These are phyloP conservation scores for Haberlea rhodopensis DNA, from an alignment of 257 asterid species.

Conservation along the genomic window DNA sequence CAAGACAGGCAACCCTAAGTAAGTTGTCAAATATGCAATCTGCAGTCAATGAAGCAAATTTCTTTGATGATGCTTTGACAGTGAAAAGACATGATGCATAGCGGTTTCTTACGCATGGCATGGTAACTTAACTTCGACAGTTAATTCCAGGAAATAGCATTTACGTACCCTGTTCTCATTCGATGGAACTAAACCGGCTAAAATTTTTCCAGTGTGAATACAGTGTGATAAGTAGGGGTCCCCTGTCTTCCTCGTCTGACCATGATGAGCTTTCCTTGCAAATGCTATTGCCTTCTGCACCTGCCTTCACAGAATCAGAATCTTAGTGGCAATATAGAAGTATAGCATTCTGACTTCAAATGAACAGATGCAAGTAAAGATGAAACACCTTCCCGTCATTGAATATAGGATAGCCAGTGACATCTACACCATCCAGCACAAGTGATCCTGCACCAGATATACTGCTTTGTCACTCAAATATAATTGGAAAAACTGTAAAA, in stretches of 20 bases:
- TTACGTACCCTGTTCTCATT: constrained; percentile 68
- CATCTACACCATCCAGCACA: constrained; percentile 86
- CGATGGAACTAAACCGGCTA: constrained; percentile 83
- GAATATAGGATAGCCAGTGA: constrained; percentile 82
- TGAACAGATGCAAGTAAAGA: constrained; percentile 40
- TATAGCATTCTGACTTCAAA: constrained; percentile 25
- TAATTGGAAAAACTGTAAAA: background rate
- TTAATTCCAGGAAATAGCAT: constrained; percentile 17
- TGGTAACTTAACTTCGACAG: no score
- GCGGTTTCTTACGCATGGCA: no score
- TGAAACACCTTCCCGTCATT: constrained; percentile 75
- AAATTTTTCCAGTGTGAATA: constrained; percentile 82
- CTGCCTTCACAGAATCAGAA: constrained; percentile 79
- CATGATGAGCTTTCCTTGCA: constrained; percentile 90
- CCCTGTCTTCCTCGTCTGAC: constrained; percentile 92
- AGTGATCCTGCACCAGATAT: constrained; percentile 63
- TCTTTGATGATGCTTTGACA: constrained; percentile 7
- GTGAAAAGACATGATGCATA: constrained; percentile 3
- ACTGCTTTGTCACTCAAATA: constrained; percentile 24
- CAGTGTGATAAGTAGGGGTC: constrained; percentile 95
- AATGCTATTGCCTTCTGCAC: constrained; percentile 94
- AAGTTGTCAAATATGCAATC: constrained; percentile 2
- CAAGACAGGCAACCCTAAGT: constrained; percentile 5
- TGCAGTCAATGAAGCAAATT: background rate
- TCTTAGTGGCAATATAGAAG: constrained; percentile 38